Evolutionary conservation across 2,329 filamentous ascomycete genomes (phyloP).

Genomic region (Penicillium rolfsii): DNA sequence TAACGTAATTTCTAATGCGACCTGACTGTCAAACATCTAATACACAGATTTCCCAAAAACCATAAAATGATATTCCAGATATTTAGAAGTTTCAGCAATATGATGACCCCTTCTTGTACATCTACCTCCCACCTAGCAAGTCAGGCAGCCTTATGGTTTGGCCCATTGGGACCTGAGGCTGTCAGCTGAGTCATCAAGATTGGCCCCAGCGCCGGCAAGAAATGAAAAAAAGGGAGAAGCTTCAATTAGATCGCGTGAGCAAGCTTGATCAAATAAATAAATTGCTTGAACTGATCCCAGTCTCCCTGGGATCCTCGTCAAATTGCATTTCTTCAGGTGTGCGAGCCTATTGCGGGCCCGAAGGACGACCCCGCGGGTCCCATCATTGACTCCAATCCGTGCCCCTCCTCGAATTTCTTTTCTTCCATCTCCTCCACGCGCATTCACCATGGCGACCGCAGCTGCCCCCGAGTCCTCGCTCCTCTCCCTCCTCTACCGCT

Average conservation of each 20-base stretch:
- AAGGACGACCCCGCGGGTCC: conserved; percentile 32
- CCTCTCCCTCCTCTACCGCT: conserved; percentile 50
- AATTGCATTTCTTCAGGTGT: conserved; percentile 26
- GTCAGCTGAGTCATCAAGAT: conserved; percentile 18
- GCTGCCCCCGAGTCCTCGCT: conserved; percentile 47
- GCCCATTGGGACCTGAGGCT: too few relatives aligned
- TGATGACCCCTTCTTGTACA: too few relatives aligned
- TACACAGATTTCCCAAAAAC: too few relatives aligned
- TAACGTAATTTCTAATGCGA: too few relatives aligned
- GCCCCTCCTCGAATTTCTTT: conserved; percentile 38
- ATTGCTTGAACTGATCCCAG: conserved; percentile 15
- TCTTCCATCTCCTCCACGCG: conserved; percentile 30
- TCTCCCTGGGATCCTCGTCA: conserved; percentile 21
- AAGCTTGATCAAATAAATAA: conserved; percentile 4
- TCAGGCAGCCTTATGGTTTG: too few relatives aligned
- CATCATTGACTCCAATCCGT: conserved; percentile 31
- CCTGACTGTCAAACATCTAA: too few relatives aligned
- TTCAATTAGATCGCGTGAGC: conserved; percentile 1
- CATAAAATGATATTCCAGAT: too few relatives aligned
- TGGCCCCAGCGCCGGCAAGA: conserved; percentile 11
- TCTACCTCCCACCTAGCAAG: too few relatives aligned
- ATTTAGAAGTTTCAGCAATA: too few relatives aligned
- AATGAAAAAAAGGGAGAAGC: conserved; percentile 7
- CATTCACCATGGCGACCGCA: conserved; percentile 37
- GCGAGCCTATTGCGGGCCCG: conserved; percentile 30